Evolutionary conservation across 306 rosid genomes (phyloP).

Genomic region (Vachellia collinsii): DNA sequence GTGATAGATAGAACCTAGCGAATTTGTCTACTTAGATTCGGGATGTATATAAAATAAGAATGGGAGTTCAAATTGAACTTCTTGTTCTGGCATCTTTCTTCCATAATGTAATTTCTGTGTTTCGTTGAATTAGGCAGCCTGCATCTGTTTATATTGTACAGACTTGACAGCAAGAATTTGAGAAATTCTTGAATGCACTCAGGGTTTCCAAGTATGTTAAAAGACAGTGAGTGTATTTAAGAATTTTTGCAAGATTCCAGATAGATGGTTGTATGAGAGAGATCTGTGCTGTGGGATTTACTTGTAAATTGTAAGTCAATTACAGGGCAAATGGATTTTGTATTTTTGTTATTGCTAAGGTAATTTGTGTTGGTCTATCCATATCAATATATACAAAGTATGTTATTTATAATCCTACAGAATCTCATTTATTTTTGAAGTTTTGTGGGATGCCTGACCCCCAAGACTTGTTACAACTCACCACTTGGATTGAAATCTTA

Average conservation of each 20-base stretch:
- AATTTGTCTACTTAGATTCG: slow-evolving; percentile 28
- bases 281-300: neutral
- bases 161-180: neutral
- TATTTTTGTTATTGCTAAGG: neutral
- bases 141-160: neutral
- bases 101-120: slow-evolving; percentile 21
- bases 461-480: no score
- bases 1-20: slow-evolving; percentile 18
- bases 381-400: no score
- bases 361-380: neutral
- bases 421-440: no score
- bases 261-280: neutral
- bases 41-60: slow-evolving; percentile 41
- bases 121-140: slow-evolving; percentile 19
- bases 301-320: neutral
- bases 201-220: neutral
- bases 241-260: neutral
- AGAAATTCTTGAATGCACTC: neutral
- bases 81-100: slow-evolving; percentile 17
- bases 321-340: neutral
- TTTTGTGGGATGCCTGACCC: no score
- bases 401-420: no score
- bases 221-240: neutral
- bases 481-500: no score
- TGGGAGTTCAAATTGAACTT: slow-evolving; percentile 34